Evolutionary conservation across 169 alveolate genomes (phyloP), one percentile per base, ranked within the genome.

Genomic region (Cryptosporidium meleagridis): DNA sequence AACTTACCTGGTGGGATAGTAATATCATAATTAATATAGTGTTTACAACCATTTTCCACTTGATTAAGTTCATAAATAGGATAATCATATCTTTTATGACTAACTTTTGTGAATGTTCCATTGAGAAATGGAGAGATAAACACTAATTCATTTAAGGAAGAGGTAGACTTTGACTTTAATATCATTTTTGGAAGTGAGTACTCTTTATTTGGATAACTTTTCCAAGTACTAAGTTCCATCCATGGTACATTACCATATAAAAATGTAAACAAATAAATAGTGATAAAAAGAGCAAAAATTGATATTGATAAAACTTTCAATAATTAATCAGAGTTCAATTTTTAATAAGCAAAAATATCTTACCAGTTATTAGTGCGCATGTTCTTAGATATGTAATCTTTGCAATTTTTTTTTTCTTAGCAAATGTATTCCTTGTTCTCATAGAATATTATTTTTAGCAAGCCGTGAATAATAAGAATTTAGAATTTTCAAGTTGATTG

Each of bases 1-100:
- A 41, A 62, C 89, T 39, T 59, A 80, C 89, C 89, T 62, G 89
- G 89, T 21, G 89, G 89, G 45, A 80, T 80, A 61, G 89, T 80
- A 8, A 61, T 29, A 44, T 80, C 89, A 80, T 80, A 80, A 45
- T 61, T 67, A n/a, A 80, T 65, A 9, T 4, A 16, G 68, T 80
- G 89, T 18, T 62, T 80, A 45, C 89, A 80, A 0, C 41, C 39
- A 3, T 45, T 45, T 29, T 35, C 75, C 33, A 26, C 18, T 41
- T 80, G 70, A 41, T 41, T 18, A 41, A 16, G 23, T 58, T 80
- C 80, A 80, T 39, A 80, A 9, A 59, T 31, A 29, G 89, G 75
- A 44, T 62, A 26, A 1, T 58, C 89, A 39, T 80, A 80, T n/a
- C 23, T 62, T 14, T 5, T 18, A 16, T 31, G 26, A 4, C 67